Percentiles rank a stretch among this genome's conserved stretches.
Evolutionary conservation across 2,329 filamentous ascomycete species (phyloP).

Genomic region (Bipolaris bicolor): DNA sequence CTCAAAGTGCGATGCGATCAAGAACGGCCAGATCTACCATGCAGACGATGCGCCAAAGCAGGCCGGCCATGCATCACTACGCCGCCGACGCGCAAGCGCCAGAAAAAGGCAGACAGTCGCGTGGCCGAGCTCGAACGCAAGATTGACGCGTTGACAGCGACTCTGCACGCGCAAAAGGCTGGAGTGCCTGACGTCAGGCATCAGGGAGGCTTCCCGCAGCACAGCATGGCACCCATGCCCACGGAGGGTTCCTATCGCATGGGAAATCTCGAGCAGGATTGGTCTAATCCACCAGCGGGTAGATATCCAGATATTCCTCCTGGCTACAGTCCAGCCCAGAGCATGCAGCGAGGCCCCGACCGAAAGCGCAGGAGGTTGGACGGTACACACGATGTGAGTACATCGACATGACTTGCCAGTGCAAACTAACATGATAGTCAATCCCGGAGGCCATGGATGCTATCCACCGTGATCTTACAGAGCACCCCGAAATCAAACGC

Average conservation of each 20-base stretch:
- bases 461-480: constrained; percentile 45
- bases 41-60: constrained; percentile 76
- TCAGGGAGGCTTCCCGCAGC: constrained; percentile 32
- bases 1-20: constrained; percentile 79
- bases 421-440: constrained; percentile 28
- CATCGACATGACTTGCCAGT: neutral
- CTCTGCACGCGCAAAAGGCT: constrained; percentile 65
- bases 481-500: constrained; percentile 45
- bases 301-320: constrained; percentile 38
- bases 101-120: constrained; percentile 89
- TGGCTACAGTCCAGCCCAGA: constrained; percentile 42
- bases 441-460: constrained; percentile 49
- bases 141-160: constrained; percentile 86
- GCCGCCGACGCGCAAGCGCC: constrained; percentile 75
- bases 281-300: constrained; percentile 26
- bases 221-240: constrained; percentile 22
- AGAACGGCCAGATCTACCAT: constrained; percentile 66
- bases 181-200: constrained; percentile 29
- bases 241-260: constrained; percentile 35
- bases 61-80: constrained; percentile 72
- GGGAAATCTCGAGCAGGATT: constrained; percentile 40
- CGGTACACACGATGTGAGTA: constrained; percentile 37
- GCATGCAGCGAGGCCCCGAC: constrained; percentile 37
- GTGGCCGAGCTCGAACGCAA: constrained; percentile 92
- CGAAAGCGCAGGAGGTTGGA: constrained; percentile 43